Evolutionary conservation across 2,329 filamentous ascomycete genomes (phyloP), one percentile per base, ranked within the genome.

Genomic region (Aspergillus novoparasiticus): DNA sequence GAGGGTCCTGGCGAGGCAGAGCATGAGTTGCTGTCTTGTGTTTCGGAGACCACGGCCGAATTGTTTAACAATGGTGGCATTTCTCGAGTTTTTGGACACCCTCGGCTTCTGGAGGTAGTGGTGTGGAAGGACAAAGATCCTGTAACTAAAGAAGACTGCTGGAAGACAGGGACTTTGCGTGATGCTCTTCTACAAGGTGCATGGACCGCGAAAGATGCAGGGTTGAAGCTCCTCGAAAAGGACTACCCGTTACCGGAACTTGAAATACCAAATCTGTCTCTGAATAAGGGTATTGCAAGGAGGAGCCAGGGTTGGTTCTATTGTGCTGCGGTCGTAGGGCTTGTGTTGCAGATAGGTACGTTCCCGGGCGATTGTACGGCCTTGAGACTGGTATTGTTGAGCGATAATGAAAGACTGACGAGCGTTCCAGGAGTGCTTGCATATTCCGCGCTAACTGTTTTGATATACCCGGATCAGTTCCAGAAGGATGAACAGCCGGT

Each of bases 1-100:
- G 82, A 84, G 64, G 80, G 76, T 4, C 71, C 73, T 0, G 77
- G 79, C 0, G 72, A 74, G 1, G 78, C 76, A 0, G 82, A 84
- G 32, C 69, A 70, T 0, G 82, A 84, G 28, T 66, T 84, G 0
- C 74, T 83, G 62, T 81, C 81, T 0, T 84, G 81, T 5, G 83
- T 82, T 0, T 83, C 81, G 0, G 69, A 79, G 11, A 79, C 80
- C 1, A 81, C 79, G 0, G 81, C 79, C 4, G 82, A 84, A 61
- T 66, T 84, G 0, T 84, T 79, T 64, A 83, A 82, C 9, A 77
- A 80, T 54, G 68, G 74, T 0, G 73, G 75, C 0, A 72, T 84
- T 3, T 73, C 76, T 1, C 70, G 76, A 11, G 76, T 79, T 9
- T 74, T 74, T 59, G 77, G 75, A 2, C 63, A 72, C 23, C 75